Percentiles rank a stretch among this genome's conserved stretches.
Evolutionary conservation across 148 eudicot genomes (phyloP).

Genomic region (Gaultheria prostrata): DNA sequence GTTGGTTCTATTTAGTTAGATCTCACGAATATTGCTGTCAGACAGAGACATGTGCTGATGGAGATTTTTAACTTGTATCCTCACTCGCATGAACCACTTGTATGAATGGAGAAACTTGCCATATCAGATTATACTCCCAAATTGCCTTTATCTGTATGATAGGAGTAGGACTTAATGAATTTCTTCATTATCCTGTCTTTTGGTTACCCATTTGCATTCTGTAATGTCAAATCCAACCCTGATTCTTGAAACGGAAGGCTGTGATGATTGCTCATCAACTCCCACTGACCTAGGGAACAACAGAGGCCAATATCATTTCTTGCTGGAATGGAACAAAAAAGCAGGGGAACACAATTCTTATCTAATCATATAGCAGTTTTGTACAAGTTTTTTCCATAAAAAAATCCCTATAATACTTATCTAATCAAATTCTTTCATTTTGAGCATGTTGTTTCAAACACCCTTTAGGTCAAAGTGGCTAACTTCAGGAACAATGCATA

Average conservation of each 20-base stretch:
- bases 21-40: not conserved
- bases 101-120: not conserved
- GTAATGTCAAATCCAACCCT: not conserved
- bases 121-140: not conserved
- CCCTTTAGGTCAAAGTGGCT: not conserved
- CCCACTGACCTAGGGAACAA: not conserved
- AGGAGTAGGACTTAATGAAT: not conserved
- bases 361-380: not conserved
- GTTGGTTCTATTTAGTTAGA: not conserved
- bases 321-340: not conserved
- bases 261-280: not conserved
- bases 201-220: not conserved
- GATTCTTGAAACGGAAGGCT: not conserved
- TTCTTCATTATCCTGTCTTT: not conserved
- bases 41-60: not conserved
- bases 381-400: not conserved
- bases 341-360: not conserved
- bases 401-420: not conserved
- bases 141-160: not conserved
- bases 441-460: conserved; percentile 5
- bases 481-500: not conserved
- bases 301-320: conserved; percentile 5
- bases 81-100: not conserved
- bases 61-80: not conserved
- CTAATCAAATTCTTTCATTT: not conserved